phyloP scores from a whole-genome alignment of 768 basidiomycete genomes.

The Phaeotremella fagi region DNA sequence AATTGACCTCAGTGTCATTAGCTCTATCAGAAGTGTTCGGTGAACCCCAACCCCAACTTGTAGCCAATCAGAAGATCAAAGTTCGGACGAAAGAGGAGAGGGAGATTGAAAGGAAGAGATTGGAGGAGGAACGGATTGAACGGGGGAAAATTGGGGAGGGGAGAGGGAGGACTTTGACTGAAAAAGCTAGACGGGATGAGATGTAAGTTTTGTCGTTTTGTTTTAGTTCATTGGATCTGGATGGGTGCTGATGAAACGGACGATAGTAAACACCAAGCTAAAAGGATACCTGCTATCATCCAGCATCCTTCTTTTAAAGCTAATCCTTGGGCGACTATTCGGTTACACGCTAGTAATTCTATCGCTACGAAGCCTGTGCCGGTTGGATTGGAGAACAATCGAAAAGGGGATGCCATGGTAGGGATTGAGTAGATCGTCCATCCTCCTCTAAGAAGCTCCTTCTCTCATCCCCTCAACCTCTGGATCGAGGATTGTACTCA shows the following conservation, averaged over 20 bases:
- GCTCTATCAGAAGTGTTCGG: slow-evolving; percentile 14
- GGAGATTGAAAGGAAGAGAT: slow-evolving; percentile 5
- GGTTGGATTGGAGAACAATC: background rate
- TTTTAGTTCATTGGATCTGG: background rate
- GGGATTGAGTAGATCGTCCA: background rate
- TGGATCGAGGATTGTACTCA: too few relatives aligned
- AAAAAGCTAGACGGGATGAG: slow-evolving; percentile 38
- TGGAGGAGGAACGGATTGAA: slow-evolving; percentile 9
- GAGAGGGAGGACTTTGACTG: slow-evolving; percentile 39
- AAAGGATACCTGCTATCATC: slow-evolving; percentile 35
- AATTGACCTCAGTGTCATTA: slow-evolving; percentile 17
- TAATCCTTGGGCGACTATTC: slow-evolving; percentile 45
- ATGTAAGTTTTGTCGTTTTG: slow-evolving; percentile 32
- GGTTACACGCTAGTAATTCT: slow-evolving; percentile 41
- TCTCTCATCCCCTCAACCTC: too few relatives aligned
- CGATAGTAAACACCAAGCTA: slow-evolving; percentile 20
- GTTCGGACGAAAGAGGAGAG: slow-evolving; percentile 8
- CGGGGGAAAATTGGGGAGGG: slow-evolving; percentile 39
- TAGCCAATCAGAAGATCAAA: background rate
- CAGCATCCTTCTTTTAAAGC: slow-evolving; percentile 39
- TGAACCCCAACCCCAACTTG: background rate
- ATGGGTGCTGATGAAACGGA: background rate
- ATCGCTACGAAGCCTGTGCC: slow-evolving; percentile 18
- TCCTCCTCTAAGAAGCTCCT: too few relatives aligned
- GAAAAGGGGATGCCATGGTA: background rate